These are phyloP conservation scores for Didymella glomerata DNA, from an alignment of 2,329 filamentous ascomycete species.

Conservation along the genomic window DNA sequence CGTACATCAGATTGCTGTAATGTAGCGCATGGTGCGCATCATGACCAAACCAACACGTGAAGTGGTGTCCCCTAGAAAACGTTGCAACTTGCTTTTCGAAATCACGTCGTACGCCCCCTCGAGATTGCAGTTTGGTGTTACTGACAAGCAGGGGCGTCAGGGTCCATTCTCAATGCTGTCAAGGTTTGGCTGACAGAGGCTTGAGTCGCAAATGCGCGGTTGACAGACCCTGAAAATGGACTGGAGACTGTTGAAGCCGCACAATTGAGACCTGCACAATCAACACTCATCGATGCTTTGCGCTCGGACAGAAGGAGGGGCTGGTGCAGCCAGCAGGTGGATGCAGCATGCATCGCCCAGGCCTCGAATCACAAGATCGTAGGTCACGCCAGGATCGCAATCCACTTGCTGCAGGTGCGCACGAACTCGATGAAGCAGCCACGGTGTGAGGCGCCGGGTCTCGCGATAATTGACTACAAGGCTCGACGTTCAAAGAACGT, in stretches of 20 bases:
- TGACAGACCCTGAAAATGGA: conserved; percentile 3
- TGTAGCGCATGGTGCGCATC: conserved; percentile 17
- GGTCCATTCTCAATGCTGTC: conserved; percentile 2
- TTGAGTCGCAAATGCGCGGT: not conserved
- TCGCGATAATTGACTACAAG: conserved; percentile 27
- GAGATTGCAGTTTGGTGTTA: not conserved
- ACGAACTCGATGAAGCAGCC: conserved; percentile 24
- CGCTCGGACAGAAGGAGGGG: conserved; percentile 7
- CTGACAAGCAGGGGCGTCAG: conserved; percentile 4
- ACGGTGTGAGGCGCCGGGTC: conserved; percentile 23
- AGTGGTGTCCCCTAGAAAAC: conserved; percentile 17
- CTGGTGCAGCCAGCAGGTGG: conserved; percentile 12
- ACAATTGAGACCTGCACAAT: conserved; percentile 3
- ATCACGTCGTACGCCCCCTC: conserved; percentile 6
- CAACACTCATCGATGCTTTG: conserved; percentile 1
- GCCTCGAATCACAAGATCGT: conserved; percentile 18
- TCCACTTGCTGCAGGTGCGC: conserved; percentile 14
- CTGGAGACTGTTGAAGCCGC: conserved; percentile 7
- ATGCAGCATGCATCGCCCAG: conserved; percentile 19
- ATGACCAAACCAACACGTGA: conserved; percentile 23
- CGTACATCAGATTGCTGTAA: conserved; percentile 22
- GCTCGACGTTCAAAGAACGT: conserved; percentile 23
- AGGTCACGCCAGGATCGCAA: conserved; percentile 16
- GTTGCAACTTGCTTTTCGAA: conserved; percentile 15
- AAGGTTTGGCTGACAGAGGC: conserved; percentile 3